phyloP scores from a whole-genome alignment of 2,329 filamentous ascomycete species.

The Trematosphaeria pertusa region DNA sequence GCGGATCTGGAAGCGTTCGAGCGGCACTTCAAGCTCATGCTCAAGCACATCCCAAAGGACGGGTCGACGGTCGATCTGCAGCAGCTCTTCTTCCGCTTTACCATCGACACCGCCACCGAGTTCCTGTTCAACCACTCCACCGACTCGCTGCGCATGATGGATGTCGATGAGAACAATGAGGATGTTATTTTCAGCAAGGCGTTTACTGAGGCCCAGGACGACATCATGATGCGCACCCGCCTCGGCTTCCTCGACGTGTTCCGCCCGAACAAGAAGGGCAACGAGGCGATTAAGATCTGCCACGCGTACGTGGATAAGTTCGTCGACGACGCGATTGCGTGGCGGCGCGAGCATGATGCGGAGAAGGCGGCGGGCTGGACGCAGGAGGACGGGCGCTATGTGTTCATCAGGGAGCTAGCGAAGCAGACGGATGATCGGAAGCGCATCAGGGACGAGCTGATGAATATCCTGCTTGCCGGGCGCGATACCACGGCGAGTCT shows the following conservation, averaged over 20 bases:
- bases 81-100: slow-evolving; percentile 56
- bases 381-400: slow-evolving; percentile 49
- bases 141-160: slow-evolving; percentile 42
- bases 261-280: slow-evolving; percentile 41
- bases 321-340: slow-evolving; percentile 52
- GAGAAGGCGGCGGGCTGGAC: slow-evolving; percentile 37
- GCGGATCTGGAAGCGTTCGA: slow-evolving; percentile 66
- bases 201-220: slow-evolving; percentile 52
- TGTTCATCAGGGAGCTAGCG: slow-evolving; percentile 56
- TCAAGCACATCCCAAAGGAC: slow-evolving; percentile 66
- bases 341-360: slow-evolving; percentile 33
- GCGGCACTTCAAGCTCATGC: slow-evolving; percentile 63
- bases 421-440: slow-evolving; percentile 54
- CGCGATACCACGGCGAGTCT: slow-evolving; percentile 50
- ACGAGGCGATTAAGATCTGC: slow-evolving; percentile 50
- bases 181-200: slow-evolving; percentile 51
- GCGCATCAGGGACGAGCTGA: slow-evolving; percentile 52
- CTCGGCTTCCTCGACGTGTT: slow-evolving; percentile 45
- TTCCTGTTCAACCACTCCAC: slow-evolving; percentile 57
- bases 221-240: slow-evolving; percentile 46
- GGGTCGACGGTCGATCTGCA: slow-evolving; percentile 49
- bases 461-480: slow-evolving; percentile 54
- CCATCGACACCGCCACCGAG: slow-evolving; percentile 58
- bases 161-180: slow-evolving; percentile 35
- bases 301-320: slow-evolving; percentile 55